Evolutionary conservation across 768 basidiomycete species (phyloP), one percentile per base, ranked within the genome.

Genomic region (Boletus edulis): DNA sequence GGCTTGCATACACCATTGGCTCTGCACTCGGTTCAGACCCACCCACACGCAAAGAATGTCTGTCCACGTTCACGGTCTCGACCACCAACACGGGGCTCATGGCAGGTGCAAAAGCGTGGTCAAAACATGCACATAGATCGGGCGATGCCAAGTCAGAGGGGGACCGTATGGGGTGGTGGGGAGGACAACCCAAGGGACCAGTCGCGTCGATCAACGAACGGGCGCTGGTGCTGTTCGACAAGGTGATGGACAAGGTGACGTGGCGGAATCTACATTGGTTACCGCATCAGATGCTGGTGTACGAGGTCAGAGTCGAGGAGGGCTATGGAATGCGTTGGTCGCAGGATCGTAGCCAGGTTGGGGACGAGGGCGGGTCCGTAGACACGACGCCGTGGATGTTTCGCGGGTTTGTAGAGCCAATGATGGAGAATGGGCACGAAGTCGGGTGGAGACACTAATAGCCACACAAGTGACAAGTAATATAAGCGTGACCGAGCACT

Each of bases 321-420:
- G 85, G 85, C 0, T 87, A 86, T 70, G 85, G 85, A 1, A 82
- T 86, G 83, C 73, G 85, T 13, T 86, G 84, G 84, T 79, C 82
- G 2, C 83, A 79, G 63, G 75, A 83, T 65, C 68, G 67, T 22
- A 66, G 66, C 46, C 57, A 49, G 34, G 41, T 18, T 2, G 53
- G 5, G 13, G 15, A 13, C 38, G 17, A 17, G 14, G 38, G 14
- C 14, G 38, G 38, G 3, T 35, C 34, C 3, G 34, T 37, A n/a
- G 51, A 49, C 46, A 51, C 14, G 44, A 24, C 22, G n/a, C 71
- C 74, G 2, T 86, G 84, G 85, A 66, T 67, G 8, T 83, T 87
- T 63, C 76, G 85, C 40, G 85, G 85, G 14, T 85, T 83, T 62
- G 77, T 87, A 9, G 85, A 87, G 54, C 85, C 84, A 2, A 81